A percentile compares a stretch with the other conserved stretches of the same genome.
phyloP scores from a whole-genome alignment of 225 moss, liverwort and hornwort species.

The Rhytidiadelphus loreus region DNA sequence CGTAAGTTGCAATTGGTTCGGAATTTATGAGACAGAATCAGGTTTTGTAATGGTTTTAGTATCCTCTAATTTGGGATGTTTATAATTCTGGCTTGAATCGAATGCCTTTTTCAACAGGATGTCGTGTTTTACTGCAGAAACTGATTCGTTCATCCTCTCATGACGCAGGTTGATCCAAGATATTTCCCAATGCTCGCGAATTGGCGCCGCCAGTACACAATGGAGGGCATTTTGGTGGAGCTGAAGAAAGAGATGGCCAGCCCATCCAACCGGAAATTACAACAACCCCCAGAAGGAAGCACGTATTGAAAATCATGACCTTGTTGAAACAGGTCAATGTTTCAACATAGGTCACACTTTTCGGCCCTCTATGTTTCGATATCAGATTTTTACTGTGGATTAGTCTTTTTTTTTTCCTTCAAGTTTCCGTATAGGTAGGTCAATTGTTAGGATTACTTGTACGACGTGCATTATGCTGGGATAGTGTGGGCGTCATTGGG shows the following conservation, averaged over 20 bases:
- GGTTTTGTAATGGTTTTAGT: neutral
- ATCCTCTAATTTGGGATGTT: neutral
- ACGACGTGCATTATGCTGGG: neutral
- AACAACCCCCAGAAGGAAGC: slow-evolving; percentile 94
- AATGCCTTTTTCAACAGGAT: neutral
- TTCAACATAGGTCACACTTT: neutral
- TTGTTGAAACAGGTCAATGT: neutral
- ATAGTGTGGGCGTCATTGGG: neutral
- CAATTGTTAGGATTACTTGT: neutral
- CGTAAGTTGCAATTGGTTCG: neutral
- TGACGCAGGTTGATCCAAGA: slow-evolving; percentile 76
- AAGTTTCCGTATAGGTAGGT: neutral
- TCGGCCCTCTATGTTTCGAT: neutral
- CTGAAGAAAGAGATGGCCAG: slow-evolving; percentile 90
- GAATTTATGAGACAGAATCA: neutral
- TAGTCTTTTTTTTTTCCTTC: neutral
- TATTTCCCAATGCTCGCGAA: slow-evolving; percentile 87
- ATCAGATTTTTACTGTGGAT: neutral
- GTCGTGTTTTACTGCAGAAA: neutral
- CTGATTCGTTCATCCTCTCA: neutral
- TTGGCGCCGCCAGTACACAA: slow-evolving; percentile 89
- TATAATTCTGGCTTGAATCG: neutral
- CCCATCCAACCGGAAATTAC: slow-evolving; percentile 72
- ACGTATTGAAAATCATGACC: slow-evolving; percentile 18
- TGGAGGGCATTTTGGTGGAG: slow-evolving; percentile 85